Percentiles rank a stretch among this genome's conserved stretches.
These are phyloP conservation scores for Thecaphora frezii DNA, from an alignment of 1,284 basidiomycete species.

Conservation along the genomic window DNA sequence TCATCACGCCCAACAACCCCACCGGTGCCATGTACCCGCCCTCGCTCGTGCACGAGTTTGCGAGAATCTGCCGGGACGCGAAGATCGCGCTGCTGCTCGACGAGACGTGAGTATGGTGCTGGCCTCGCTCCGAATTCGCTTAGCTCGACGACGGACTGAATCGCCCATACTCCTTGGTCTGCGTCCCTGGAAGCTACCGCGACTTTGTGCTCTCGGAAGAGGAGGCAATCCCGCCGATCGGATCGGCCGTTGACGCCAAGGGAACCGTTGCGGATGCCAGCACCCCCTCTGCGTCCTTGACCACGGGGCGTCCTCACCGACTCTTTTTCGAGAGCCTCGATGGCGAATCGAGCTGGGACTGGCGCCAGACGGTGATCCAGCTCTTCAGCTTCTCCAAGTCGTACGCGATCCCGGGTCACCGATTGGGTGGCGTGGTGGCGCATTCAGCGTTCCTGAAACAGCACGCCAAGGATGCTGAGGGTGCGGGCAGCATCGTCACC, in stretches of 20 bases:
- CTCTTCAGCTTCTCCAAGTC: conserved; percentile 66
- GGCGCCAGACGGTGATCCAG: conserved; percentile 64
- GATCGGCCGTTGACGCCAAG: conserved; percentile 1
- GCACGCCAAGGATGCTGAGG: conserved; percentile 1
- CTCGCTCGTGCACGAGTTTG: conserved; percentile 68
- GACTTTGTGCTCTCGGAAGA: conserved; percentile 69
- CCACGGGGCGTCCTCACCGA: conserved; percentile 64
- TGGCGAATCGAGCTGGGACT: conserved; percentile 43
- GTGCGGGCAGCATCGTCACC: conserved; percentile 50
- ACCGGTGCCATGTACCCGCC: conserved; percentile 76
- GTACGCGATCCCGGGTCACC: conserved; percentile 81
- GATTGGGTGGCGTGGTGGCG: conserved; percentile 76
- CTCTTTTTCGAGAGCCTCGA: conserved; percentile 62
- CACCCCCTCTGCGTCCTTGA: conserved; percentile 2
- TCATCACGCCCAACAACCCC: conserved; percentile 63
- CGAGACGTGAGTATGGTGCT: conserved; percentile 45
- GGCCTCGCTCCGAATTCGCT: too few species aligned
- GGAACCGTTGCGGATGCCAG: neutral
- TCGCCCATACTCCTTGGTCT: too few species aligned
- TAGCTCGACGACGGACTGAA: conserved; percentile 71
- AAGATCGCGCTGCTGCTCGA: conserved; percentile 73
- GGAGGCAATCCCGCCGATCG: neutral
- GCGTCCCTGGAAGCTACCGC: conserved; percentile 76
- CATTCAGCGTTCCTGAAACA: conserved; percentile 65
- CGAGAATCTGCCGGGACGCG: conserved; percentile 66